A percentile compares a stretch with the other conserved stretches of the same genome.
Conservation (phyloP, 805 yeast species). For the Candida coleopterorum region DNA sequence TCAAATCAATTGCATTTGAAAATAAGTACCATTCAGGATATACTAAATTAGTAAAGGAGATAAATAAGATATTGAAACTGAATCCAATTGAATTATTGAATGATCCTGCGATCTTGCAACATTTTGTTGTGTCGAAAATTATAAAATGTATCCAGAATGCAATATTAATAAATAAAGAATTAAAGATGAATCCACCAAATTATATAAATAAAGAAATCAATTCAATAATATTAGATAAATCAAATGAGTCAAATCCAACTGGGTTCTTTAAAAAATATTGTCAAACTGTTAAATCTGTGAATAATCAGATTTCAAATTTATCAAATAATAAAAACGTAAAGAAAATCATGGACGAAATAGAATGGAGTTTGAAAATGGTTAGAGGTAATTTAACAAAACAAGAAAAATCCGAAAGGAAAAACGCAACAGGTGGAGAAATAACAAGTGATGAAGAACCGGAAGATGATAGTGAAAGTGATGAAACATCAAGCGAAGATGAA, state of each 20-base stretch:
- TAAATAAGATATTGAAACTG: constrained; percentile 18
- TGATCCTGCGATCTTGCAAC: constrained; percentile 14
- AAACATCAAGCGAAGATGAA: constrained; percentile 19
- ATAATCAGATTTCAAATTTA: constrained; percentile 44
- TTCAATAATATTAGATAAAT: constrained; percentile 22
- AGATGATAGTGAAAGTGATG: constrained; percentile 20
- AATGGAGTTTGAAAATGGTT: constrained; percentile 43
- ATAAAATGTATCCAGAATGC: constrained; percentile 23
- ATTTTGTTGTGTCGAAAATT: constrained; percentile 29
- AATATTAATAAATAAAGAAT: constrained; percentile 26
- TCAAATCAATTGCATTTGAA: constrained; percentile 42
- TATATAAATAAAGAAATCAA: constrained; percentile 28
- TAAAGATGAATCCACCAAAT: constrained; percentile 27
- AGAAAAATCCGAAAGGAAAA: constrained; percentile 26
- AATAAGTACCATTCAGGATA: constrained; percentile 46
- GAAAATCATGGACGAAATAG: constrained; percentile 29
- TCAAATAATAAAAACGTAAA: constrained; percentile 43
- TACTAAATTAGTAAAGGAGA: constrained; percentile 36
- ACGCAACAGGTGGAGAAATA: constrained; percentile 14
- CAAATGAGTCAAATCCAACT: constrained; percentile 39
- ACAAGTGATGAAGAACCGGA: constrained; percentile 12
- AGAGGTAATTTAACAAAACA: constrained; percentile 41
- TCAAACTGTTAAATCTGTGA: constrained; percentile 34
- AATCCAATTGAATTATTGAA: constrained; percentile 18
- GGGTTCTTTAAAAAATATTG: constrained; percentile 40